Conservation (phyloP, 2,329 filamentous ascomycete genomes). For the Neoascochyta sp. region DNA sequence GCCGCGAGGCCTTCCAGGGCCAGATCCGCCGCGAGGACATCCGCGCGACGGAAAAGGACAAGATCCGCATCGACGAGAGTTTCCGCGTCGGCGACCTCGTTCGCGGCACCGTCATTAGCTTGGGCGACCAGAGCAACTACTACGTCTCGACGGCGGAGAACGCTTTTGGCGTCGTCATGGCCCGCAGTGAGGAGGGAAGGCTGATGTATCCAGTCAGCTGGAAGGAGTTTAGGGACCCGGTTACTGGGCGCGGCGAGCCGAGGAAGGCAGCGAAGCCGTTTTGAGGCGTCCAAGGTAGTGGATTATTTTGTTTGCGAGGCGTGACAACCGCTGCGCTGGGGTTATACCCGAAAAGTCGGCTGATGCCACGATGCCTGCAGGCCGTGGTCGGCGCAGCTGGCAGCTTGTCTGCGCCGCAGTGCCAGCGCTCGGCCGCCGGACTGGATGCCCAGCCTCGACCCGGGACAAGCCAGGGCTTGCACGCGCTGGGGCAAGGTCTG, state of each 20-base stretch:
- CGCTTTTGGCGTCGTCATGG: constrained; percentile 90
- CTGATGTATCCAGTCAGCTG: constrained; percentile 91
- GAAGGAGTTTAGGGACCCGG: constrained; percentile 87
- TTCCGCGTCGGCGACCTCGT: constrained; percentile 94
- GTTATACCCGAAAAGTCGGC: no score
- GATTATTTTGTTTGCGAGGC: no score
- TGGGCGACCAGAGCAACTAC: constrained; percentile 93
- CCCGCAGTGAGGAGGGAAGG: constrained; percentile 80
- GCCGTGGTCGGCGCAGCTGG: no score
- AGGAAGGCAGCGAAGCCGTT: constrained; percentile 95
- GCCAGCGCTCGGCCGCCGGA: no score
- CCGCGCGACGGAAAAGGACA: constrained; percentile 91
- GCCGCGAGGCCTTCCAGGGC: constrained; percentile 78
- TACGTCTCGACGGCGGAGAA: constrained; percentile 92
- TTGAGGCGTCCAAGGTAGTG: no score
- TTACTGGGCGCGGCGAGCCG: constrained; percentile 70
- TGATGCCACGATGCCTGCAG: no score
- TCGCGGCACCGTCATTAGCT: constrained; percentile 77
- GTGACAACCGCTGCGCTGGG: no score
- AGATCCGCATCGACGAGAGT: constrained; percentile 83
- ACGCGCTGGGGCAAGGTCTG: no score
- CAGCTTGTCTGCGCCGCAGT: no score
- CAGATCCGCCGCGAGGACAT: constrained; percentile 88
- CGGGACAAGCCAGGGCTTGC: no score
- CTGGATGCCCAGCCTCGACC: no score